Base-by-base conservation (phyloP, 116 monocot species). In the Iris pallida region DNA sequence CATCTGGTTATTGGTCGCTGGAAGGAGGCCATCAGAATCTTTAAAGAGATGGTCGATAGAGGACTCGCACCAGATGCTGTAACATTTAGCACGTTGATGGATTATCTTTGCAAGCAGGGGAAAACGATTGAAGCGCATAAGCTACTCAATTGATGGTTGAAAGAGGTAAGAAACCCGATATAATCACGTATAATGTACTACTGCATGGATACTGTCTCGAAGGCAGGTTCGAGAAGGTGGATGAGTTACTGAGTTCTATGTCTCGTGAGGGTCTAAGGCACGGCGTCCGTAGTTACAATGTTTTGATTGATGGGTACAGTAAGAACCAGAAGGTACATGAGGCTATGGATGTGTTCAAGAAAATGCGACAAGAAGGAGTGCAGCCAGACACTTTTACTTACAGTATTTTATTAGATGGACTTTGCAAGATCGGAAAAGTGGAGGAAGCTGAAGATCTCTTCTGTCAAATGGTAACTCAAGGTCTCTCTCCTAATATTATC, bases 241-340 rank as follows among this genome's bases (percentile, higher is more conserved):
- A 68, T 47, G 60, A 72, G 45, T 3, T 87, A 7, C 47, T 86
- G 9, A 59, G 10, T 61, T 11, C 61, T 62, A 79, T 86, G 72
- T 9, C 30, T 30, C 53, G 66, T 18, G 55, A 11, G 8, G 76
- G 79, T 12, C 42, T 69, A n/a, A 30, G 68, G 61, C 79, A 76
- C 49, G 73, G 70, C 73, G 13, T 42, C 2, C 57, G 75, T 19
- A 61, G 72, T 46, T 81, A 86, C 46, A 82, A 61, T 66, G 45
- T 69, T 20, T 18, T 86, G 40, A 79, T 82, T 48, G 62, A 79
- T 79, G 81, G 73, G 7, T 73, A 76, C 64, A 73, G 73, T 59
- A 47, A 43, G 9, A 8, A 45, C 3, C 72, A 64, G 63, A 54
- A 66, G 45, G 71, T 76, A 40, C 63, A 86, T 55, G 61, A 68